Evolutionary conservation across 2,329 filamentous ascomycete genomes (phyloP), one percentile per base, ranked within the genome.

Genomic region (Scedosporium aurantiacum): DNA sequence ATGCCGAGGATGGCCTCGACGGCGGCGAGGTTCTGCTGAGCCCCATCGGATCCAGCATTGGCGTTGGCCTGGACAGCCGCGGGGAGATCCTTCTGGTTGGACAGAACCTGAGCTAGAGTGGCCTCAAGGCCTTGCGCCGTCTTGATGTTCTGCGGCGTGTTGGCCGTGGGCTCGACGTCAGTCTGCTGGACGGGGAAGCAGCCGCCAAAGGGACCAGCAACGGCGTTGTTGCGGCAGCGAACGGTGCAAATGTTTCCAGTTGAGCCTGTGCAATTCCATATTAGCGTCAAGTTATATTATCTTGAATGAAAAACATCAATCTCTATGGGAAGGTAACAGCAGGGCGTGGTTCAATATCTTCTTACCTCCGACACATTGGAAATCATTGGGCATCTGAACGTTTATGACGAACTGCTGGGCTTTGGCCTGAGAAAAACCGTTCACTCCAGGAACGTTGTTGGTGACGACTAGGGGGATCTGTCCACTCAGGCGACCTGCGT

Each of bases 191-290:
- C 76, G 2, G 81, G 73, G 67, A 85, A 79, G 71, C 82, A 85
- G 57, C 82, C 78, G 37, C 80, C 79, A 62, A 84, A 84, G 7
- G 81, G 81, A 2, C 81, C 81, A 5, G 80, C 80, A 2, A 78
- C 70, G 4, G 81, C 80, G 62, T 78, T 81, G 73, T 85, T 85
- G n/a, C 80, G 76, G 74, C 82, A 85, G 28, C 82, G 77, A 12
- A 85, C 75, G 0, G 81, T 84, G 74, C 81, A 83, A 43, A 83
- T 67, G 60, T 83, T 79, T 41, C 83, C 83, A 1, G 81, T 82
- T 0, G 82, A 81, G 4, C 72, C 78, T 78, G 45, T 5, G 18
- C 5, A 27, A 16, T 18, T 63, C 57, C 88, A 1, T 57, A 41
- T 57, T 57, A 64, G 63, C 10, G 16, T 4, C 4, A 16, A 6